Evolutionary conservation across 495 filamentous ascomycete genomes (phyloP), one percentile per base, ranked within the genome.

Genomic region (Penicillium pancosmium): DNA sequence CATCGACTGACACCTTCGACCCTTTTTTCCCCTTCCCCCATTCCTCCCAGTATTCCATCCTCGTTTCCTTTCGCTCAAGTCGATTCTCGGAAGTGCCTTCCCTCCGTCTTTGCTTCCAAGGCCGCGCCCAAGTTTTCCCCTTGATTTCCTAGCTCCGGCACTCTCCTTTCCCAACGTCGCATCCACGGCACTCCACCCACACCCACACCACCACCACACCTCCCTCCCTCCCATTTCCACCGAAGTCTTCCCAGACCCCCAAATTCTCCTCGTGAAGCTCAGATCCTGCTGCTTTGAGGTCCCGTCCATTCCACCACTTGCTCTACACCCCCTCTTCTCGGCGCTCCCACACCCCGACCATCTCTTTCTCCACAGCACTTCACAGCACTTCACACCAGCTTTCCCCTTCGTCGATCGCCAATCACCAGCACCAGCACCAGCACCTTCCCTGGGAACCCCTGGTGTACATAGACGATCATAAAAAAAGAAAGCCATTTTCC

Each of bases 381-480:
- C 23, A 23, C 23, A 23, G 23, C 23, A 23, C 23, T 3, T 23
- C 23, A 23, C 23, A 76, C 73, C 75, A 78, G 69, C 70, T 69
- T 74, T 70, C 74, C 69, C 72, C 69, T 68, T 66, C 67, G 36
- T 63, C 67, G 71, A 73, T 71, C 78, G 73, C 78, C 77, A 77
- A 52, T 31, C 27, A 31, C 27, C 11, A 38, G 36, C 36, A 38
- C 36, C 36, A 38, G 73, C 89, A 93, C 90, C 90, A 89, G 88
- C 91, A 88, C 84, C 87, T 91, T 91, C 91, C 87, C 90, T 91
- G 83, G 86, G 85, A 90, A 86, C 77, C 82, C 79, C 82, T 81
- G 88, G 90, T 93, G 91, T 93, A 93, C 84, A 91, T 93, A 92
- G 75, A 71, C 83, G 86, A 87, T 80, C 81, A 84, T 84, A 68